Conservation (phyloP, 2,329 filamentous ascomycete genomes). For the Pseudopyricularia cyperi region DNA sequence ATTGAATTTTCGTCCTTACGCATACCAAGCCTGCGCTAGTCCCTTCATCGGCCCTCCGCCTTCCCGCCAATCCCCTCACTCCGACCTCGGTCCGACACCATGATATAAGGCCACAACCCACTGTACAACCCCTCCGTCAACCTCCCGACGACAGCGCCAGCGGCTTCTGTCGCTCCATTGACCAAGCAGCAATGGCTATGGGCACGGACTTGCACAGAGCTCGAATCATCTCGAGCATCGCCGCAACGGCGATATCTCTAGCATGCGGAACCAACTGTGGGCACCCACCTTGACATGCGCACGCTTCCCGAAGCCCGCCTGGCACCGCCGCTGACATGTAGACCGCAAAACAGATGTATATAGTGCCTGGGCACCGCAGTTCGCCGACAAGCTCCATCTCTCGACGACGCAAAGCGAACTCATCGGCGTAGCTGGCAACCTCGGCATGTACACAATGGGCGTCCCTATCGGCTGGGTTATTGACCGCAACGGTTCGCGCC, state of each 20-base stretch:
- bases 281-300: constrained; percentile 12
- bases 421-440: constrained; percentile 71
- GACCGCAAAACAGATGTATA: constrained; percentile 72
- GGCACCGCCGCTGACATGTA: not conserved
- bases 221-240: constrained; percentile 70
- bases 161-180: not conserved
- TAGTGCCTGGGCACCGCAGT: constrained; percentile 94
- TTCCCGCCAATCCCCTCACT: not conserved
- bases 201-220: constrained; percentile 26
- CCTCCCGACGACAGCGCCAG: not conserved
- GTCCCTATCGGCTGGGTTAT: constrained; percentile 83
- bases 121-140: too few species aligned
- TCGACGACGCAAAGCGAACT: constrained; percentile 89
- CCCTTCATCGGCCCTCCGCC: not conserved
- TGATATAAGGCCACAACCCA: too few species aligned
- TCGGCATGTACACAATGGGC: constrained; percentile 89
- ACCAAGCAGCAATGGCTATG: constrained; percentile 14
- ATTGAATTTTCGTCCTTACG: not conserved
- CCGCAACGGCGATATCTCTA: constrained; percentile 72
- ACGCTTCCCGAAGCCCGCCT: not conserved
- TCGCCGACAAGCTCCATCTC: constrained; percentile 72
- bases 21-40: not conserved
- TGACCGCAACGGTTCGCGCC: constrained; percentile 64
- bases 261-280: constrained; percentile 85
- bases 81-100: too few species aligned